Base-by-base conservation (phyloP, 2,329 filamentous ascomycete genomes). In the Amylocarpus encephaloides region DNA sequence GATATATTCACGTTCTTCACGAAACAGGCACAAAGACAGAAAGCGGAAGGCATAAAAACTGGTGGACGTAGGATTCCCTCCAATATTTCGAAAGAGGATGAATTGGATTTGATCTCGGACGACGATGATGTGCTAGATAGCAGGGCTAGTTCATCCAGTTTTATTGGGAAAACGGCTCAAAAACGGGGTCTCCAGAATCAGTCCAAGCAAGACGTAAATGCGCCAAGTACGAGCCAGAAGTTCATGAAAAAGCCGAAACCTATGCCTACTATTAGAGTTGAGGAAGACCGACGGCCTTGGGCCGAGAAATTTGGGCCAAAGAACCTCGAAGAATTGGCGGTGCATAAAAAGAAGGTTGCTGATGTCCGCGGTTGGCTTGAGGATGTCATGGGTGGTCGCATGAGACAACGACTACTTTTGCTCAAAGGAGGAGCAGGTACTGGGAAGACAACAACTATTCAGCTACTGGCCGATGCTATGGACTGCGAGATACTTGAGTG, bases 271-370 rank as follows among this genome's bases (percentile, higher is more conserved):
- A 46, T 62, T 10, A 56, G 58, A 6, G 55, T 57, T 6, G 71
- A 74, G 43, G 74, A 79, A 33, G 84, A 89, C 57, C 69, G 74
- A 43, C 78, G 85, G 46, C 90, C 92, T 2, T 97, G 92, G 92
- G 86, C 86, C 13, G 91, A 96, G 59, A 81, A 83, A 59, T 97
- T 89, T 67, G 83, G 80, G 2, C 92, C 92, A 0, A 62, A 67
- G 2, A 85, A 79, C 59, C 67, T 96, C 11, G 83, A 90, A 13
- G 92, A 97, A 69, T 73, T 98, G 41, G 92, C 86, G 0, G 92
- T 98, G 15, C 91, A 98, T 68, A 96, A 94, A 72, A 93, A 81
- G 61, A 98, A 98, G 67, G 87, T 97, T 5, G 71, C 80, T 2
- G 91, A 97, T 69, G 91, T 97, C 41, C 80, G 83, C 51, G 76